Conservation (phyloP, 129 eudicot species). For the Deinandra increscens region DNA sequence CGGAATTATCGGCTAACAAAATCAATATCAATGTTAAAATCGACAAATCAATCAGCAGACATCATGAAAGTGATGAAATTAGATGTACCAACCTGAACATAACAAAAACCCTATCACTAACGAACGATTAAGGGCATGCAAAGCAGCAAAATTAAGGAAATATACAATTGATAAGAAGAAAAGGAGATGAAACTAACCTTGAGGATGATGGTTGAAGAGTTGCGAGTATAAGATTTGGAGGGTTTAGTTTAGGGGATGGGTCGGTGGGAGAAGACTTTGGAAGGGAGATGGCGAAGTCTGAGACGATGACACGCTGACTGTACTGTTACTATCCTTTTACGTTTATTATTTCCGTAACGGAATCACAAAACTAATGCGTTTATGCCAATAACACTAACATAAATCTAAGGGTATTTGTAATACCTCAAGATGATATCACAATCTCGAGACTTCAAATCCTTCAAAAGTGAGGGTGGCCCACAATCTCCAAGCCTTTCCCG, state of each 20-base stretch:
- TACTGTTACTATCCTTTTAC: not conserved
- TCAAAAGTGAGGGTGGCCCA: too few relatives aligned
- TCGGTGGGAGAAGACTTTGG: constrained; percentile 31
- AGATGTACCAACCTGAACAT: constrained; percentile 9
- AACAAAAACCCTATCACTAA: constrained; percentile 11
- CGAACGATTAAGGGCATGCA: not conserved
- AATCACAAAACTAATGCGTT: too few relatives aligned
- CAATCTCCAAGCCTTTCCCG: too few relatives aligned
- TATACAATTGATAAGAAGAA: not conserved
- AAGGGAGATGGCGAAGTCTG: constrained; percentile 16
- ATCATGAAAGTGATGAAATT: constrained; percentile 14
- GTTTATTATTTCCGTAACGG: too few relatives aligned
- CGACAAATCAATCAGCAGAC: constrained; percentile 7
- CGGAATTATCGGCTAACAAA: not conserved
- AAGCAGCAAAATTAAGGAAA: not conserved
- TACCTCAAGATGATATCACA: too few relatives aligned
- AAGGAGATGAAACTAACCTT: constrained; percentile 25
- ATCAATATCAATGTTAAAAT: not conserved
- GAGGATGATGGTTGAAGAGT: constrained; percentile 8
- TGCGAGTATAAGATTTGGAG: constrained; percentile 12
- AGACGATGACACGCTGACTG: constrained; percentile 39
- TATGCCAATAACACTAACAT: too few relatives aligned
- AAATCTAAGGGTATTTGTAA: too few relatives aligned
- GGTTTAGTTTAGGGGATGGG: constrained; percentile 12
- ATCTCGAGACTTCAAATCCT: too few relatives aligned